Base-by-base conservation (phyloP, 805 yeast genomes). In the Candida ponderosae region DNA sequence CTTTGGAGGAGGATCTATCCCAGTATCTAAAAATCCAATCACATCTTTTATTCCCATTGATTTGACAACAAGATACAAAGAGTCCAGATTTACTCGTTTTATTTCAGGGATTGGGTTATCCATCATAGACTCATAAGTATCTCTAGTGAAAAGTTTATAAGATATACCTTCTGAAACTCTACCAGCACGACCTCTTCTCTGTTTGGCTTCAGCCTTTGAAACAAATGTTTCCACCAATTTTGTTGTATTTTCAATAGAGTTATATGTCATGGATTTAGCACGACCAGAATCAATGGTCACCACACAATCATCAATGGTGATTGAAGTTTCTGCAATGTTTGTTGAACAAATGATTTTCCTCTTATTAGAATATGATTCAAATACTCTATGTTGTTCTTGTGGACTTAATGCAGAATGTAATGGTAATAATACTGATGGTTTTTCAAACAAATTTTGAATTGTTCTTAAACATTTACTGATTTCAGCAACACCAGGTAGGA, bases 141-240 rank as follows among this genome's bases (percentile, higher is more conserved):
- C 73, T 37, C 64, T 62, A 2, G 96, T 81, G 58, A 74, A 90
- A 33, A 90, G 53, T 53, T 84, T 88, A 59, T 77, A 90, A 44
- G 97, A 88, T 13, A 66, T 63, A 40, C 98, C 98, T 19, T 68
- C 68, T 27, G 79, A 74, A 11, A 90, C 87, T 73, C 98, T 89
- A 44, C 98, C 98, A n/a, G 97, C 90, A 66, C 98, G 83, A 56
- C 98, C 98, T 57, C 96, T 70, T 62, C 98, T 74, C 59, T 90
- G 98, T 18, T 77, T 73, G 18, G 80, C 80, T 51, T 94, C 96
- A 0, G 97, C 97, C 44, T 74, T 74, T 0, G 97, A 89, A 18
- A 87, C 86, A 87, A 95, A 90, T 4, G 70, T 67, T 49, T 90
- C 97, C 5, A 77, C 66, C 33, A 90, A 66, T 37, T 74, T 74